A percentile compares a stretch with the other conserved stretches of the same genome.
Evolutionary conservation across 2,329 filamentous ascomycete genomes (phyloP).

Genomic region (Juglanconis sp.): DNA sequence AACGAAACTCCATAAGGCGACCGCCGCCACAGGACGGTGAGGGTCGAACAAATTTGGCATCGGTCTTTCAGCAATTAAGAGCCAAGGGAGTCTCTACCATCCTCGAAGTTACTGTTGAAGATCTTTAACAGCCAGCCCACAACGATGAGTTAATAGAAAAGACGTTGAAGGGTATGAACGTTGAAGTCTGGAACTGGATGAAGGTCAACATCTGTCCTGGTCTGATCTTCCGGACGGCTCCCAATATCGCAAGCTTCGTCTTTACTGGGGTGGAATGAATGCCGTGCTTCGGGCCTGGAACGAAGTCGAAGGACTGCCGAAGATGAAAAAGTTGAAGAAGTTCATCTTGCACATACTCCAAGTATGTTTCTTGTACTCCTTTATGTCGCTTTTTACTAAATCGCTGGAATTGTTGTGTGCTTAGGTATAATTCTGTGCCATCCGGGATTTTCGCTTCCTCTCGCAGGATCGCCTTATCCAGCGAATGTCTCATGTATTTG

Average conservation of each 20-base stretch:
- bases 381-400: too few species aligned
- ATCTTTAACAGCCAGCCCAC: background rate
- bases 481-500: too few species aligned
- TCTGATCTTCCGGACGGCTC: background rate
- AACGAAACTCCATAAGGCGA: background rate
- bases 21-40: background rate
- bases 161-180: background rate
- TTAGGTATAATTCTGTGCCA: too few species aligned
- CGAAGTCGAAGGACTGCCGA: background rate
- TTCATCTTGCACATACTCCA: background rate
- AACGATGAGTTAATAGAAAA: background rate
- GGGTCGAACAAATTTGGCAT: background rate
- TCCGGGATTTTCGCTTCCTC: too few species aligned
- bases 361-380: background rate
- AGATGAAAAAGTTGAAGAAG: background rate
- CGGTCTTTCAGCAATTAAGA: background rate
- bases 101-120: background rate
- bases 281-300: background rate
- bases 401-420: too few species aligned
- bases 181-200: background rate
- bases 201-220: background rate
- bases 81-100: background rate
- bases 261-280: constrained; percentile 3
- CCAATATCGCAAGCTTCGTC: background rate
- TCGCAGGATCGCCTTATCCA: too few species aligned